Conservation (phyloP, 148 eudicot species). For the Cornus controversa region DNA sequence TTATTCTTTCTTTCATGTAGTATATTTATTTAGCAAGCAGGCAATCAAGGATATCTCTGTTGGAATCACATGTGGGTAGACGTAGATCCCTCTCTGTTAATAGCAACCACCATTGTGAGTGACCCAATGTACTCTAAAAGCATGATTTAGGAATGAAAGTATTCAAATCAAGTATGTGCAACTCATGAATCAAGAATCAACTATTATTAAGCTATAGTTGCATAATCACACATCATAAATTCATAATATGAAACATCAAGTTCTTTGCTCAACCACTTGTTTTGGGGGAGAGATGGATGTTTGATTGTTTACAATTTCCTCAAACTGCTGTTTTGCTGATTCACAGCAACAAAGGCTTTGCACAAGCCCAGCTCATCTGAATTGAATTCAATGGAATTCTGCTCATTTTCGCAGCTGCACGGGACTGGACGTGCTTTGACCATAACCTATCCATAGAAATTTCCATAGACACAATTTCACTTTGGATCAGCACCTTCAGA, state of each 20-base stretch:
- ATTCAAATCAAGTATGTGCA: too few relatives aligned
- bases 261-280: too few relatives aligned
- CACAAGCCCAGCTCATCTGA: background rate
- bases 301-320: too few relatives aligned
- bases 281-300: too few relatives aligned
- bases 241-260: too few relatives aligned
- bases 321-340: too few relatives aligned
- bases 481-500: background rate
- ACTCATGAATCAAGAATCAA: too few relatives aligned
- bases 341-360: too few relatives aligned
- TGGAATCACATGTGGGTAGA: constrained; percentile 93
- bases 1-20: too few relatives aligned
- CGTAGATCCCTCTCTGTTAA: constrained; percentile 89
- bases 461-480: background rate
- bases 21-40: too few relatives aligned
- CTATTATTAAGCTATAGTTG: constrained; percentile 47
- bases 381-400: background rate
- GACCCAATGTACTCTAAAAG: constrained; percentile 90
- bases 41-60: constrained; percentile 88
- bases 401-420: background rate
- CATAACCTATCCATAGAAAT: background rate
- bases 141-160: constrained; percentile 92
- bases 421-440: background rate
- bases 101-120: constrained; percentile 87
- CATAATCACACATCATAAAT: too few relatives aligned